These are phyloP conservation scores for Yamadazyma atmosphaerica DNA, from an alignment of 1,139 yeast genomes.

Conservation along the genomic window DNA sequence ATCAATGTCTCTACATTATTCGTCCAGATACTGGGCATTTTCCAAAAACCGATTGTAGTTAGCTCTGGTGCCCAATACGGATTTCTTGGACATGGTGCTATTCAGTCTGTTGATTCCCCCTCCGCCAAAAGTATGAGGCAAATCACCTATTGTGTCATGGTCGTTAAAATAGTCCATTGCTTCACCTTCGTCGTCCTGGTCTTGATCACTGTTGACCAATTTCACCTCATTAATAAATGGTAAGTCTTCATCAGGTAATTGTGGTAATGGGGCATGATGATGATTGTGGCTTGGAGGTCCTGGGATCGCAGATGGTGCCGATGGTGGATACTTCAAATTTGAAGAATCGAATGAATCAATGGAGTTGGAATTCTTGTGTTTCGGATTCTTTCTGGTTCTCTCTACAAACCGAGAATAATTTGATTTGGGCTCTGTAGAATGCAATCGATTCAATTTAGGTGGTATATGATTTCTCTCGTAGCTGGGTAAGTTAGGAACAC, in stretches of 20 bases:
- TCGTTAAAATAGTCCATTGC: background rate
- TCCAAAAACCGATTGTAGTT: slow-evolving; percentile 41
- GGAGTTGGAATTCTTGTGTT: slow-evolving; percentile 11
- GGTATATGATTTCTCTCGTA: slow-evolving; percentile 7
- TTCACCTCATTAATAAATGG: slow-evolving; percentile 43
- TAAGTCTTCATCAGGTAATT: slow-evolving; percentile 27
- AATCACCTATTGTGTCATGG: slow-evolving; percentile 1
- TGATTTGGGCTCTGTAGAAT: slow-evolving; percentile 16
- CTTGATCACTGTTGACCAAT: slow-evolving; percentile 18
- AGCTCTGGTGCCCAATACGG: slow-evolving; percentile 43
- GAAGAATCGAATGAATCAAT: slow-evolving; percentile 15
- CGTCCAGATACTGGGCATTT: slow-evolving; percentile 24
- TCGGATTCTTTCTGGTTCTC: slow-evolving; percentile 8
- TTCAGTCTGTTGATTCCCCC: slow-evolving; percentile 27
- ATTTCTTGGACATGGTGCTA: slow-evolving; percentile 34
- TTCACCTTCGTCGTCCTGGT: no score
- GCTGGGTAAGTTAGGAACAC: slow-evolving; percentile 18
- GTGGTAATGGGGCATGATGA: slow-evolving; percentile 14
- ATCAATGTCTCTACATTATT: no score
- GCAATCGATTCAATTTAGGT: slow-evolving; percentile 14
- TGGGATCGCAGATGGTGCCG: background rate
- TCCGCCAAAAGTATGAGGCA: background rate
- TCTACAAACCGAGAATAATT: slow-evolving; percentile 17
- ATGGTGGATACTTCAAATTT: slow-evolving; percentile 9
- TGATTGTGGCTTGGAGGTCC: background rate